Percentiles rank a stretch among this genome's conserved stretches.
These are phyloP conservation scores for Lecanicillium sp. DNA, from an alignment of 2,329 filamentous ascomycete genomes.

Conservation along the genomic window DNA sequence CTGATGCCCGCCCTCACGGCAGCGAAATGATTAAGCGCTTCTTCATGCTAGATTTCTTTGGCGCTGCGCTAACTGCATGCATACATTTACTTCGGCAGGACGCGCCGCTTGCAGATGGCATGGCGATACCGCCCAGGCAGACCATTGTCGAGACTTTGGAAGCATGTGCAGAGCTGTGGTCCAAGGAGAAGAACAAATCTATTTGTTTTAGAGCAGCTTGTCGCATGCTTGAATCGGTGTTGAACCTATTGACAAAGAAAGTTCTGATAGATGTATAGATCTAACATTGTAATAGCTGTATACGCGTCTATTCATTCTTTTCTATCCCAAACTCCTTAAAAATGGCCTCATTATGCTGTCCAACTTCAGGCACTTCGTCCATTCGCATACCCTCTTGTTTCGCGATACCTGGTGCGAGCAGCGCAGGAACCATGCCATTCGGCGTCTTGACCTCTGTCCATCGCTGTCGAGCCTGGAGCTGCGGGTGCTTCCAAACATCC, in stretches of 20 bases:
- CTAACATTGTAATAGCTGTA: not conserved
- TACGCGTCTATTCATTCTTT: not conserved
- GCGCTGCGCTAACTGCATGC: conserved; percentile 7
- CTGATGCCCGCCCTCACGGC: not conserved
- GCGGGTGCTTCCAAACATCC: conserved; percentile 44
- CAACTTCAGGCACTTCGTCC: conserved; percentile 37
- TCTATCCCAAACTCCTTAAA: conserved; percentile 33
- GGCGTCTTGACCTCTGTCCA: conserved; percentile 43
- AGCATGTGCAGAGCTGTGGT: conserved; percentile 8
- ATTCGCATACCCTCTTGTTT: conserved; percentile 21
- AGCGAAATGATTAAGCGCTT: conserved; percentile 1
- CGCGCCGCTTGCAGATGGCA: conserved; percentile 7
- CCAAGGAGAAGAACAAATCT: not conserved
- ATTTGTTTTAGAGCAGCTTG: conserved; percentile 5
- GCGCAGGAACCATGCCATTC: conserved; percentile 34
- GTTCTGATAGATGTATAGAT: not conserved
- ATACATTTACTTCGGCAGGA: conserved; percentile 9
- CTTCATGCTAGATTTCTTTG: conserved; percentile 10
- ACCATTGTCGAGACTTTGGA: conserved; percentile 10
- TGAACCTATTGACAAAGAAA: not conserved
- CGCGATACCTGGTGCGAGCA: conserved; percentile 39
- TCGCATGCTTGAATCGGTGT: conserved; percentile 1
- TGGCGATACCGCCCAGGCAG: conserved; percentile 7
- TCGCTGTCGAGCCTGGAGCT: conserved; percentile 38
- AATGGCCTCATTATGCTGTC: conserved; percentile 41